Evolutionary conservation across 805 yeast species (phyloP), one percentile per base, ranked within the genome.

Genomic region (Saccharomyces paradoxus): DNA sequence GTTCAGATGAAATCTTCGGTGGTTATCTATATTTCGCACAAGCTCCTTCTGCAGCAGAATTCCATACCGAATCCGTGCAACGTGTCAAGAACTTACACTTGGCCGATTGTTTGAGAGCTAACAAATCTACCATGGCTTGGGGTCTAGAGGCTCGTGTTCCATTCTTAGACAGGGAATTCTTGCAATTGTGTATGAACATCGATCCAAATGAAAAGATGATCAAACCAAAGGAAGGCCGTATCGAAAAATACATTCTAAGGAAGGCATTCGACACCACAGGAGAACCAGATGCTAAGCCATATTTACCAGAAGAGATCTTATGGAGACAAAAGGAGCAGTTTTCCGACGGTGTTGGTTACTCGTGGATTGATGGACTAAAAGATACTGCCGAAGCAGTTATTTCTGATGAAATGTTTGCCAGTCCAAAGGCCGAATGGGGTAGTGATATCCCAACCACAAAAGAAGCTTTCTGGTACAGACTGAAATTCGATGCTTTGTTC

Each of bases 251-350:
- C 86, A 83, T 89, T 61, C 78, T 94, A 66, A 88, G 99, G 80
- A 92, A 92, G 81, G 99, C 99, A 37, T 94, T 94, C 70, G 98
- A 94, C 74, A 91, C 96, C 52, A 74, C 82, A 53, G 96, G 87
- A 69, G 95, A 88, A 59, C 89, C 95, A 56, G 66, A 69, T 50
- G 82, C 72, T 55, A 78, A 81, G 68, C 96, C 97, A 65, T 94
- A 94, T 80, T 81, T 94, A 71, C 99, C 99, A 59, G 83, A 87
- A 55, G 98, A 94, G 77, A 92, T 94, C 69, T 79, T 94, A 69
- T 94, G 97, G 97, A 89, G 99, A 82, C 99, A 94, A 79, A 94
- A 94, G 84, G 99, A 94, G 78, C 99, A 94, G 77, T 94, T 94
- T 77, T 87, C 96, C 53, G 99, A 94, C 69, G 99, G 99, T 75